These are phyloP conservation scores for Lagenidium sp. DNA, from an alignment of 352 stramenopile genomes.

Conservation along the genomic window DNA sequence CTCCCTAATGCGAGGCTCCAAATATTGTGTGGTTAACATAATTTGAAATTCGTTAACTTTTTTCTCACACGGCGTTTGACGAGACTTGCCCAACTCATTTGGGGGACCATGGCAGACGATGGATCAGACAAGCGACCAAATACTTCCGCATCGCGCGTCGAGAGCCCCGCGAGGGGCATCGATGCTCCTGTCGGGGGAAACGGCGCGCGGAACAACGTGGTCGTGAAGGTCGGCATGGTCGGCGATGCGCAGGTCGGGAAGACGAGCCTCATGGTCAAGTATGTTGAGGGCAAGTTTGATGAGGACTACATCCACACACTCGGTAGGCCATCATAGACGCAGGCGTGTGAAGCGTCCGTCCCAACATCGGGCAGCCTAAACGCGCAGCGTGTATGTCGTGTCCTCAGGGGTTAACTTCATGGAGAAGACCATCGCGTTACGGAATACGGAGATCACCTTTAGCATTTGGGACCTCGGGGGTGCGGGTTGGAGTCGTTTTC, in stretches of 20 bases:
- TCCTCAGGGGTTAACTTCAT: conserved; percentile 95
- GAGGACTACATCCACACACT: conserved; percentile 96
- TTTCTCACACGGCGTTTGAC: too few species aligned
- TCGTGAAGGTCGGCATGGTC: conserved; percentile 92
- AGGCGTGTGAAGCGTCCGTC: conserved; percentile 6
- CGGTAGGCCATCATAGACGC: conserved; percentile 24
- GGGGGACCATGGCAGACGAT: too few species aligned
- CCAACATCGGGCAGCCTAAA: too few species aligned
- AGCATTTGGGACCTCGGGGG: conserved; percentile 93
- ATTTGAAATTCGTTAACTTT: too few species aligned
- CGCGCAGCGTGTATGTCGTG: too few species aligned
- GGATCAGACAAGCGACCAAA: too few species aligned
- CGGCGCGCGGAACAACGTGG: conserved; percentile 76
- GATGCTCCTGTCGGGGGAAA: conserved; percentile 18
- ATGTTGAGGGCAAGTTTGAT: conserved; percentile 95
- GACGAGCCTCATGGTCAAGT: conserved; percentile 95
- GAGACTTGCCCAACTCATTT: too few species aligned
- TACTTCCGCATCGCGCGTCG: too few species aligned
- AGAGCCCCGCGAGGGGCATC: conserved; percentile 11
- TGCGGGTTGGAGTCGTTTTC: too few species aligned
- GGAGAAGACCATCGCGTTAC: conserved; percentile 92
- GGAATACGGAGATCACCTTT: conserved; percentile 94
- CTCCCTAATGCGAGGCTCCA: too few species aligned
- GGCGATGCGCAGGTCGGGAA: conserved; percentile 93
- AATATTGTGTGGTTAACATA: too few species aligned